Base-by-base conservation (phyloP, 768 basidiomycete species). In the Lentinus brumalis region DNA sequence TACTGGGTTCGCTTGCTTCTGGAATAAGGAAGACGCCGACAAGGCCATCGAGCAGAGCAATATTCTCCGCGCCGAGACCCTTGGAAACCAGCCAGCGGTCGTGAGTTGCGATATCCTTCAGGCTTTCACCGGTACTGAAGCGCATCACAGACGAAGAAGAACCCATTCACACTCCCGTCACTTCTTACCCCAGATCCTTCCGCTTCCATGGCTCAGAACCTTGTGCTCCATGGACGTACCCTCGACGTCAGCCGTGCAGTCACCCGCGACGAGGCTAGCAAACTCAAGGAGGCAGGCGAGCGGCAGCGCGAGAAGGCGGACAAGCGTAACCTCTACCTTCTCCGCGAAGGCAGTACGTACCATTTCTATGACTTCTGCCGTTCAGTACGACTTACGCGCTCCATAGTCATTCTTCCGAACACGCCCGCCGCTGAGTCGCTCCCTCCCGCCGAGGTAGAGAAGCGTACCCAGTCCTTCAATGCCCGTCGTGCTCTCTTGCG, bases 1-100 rank as follows among this genome's bases (percentile, higher is more conserved):
- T 29, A 96, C 95, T 6, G 97, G 95, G 3, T 99, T 99, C 70
- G 94, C 89, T 2, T 98, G 95, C 72, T 98, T 96, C 76, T 98
- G 96, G 95, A 93, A 96, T 59, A 86, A 83, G 61, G 91, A 87
- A 64, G 91, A 96, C 64, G 96, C 96, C 15, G 88, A 96, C 69
- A 86, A 86, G 61, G 94, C 86, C 9, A 81, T 98, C 26, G 80
- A 86, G 56, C 91, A 95, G 70, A 90, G 94, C 60, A 86, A 92
- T 29, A 77, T 87, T 5, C 74, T 94, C 5, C 84, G 84, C 18
- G 66, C 77, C 31, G 90, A 93, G 73, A 88, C 86, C 0, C 80
- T 81, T 9, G 85, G 86, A 16, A 51, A 60, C 10, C 73, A 73
- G 16, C 70, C 75, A 21, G 69, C 62, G 29, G 73, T 76, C 6